Conservation (phyloP, 2,329 filamentous ascomycete species). For the Sordariomycetes sp. region DNA sequence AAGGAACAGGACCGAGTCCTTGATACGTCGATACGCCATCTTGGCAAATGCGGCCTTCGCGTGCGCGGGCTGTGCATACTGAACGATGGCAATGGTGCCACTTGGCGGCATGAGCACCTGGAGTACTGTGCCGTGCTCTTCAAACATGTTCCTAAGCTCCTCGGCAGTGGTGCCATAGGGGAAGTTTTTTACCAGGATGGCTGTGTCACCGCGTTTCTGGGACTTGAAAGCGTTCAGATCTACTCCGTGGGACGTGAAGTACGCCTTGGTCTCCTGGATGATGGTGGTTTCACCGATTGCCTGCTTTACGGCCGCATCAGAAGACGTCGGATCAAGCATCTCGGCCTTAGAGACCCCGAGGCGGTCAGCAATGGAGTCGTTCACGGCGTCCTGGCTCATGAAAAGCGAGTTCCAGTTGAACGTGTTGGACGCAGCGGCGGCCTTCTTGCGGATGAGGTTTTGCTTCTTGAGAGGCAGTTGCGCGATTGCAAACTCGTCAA, state of each 20-base stretch:
- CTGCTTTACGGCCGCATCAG: slow-evolving; percentile 90
- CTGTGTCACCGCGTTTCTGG: slow-evolving; percentile 69
- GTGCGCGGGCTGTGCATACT: slow-evolving; percentile 68
- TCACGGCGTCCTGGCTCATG: slow-evolving; percentile 93
- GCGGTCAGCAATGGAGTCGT: slow-evolving; percentile 74
- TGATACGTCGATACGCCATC: slow-evolving; percentile 80
- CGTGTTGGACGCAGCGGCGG: slow-evolving; percentile 60
- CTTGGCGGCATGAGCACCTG: slow-evolving; percentile 84
- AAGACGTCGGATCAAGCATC: slow-evolving; percentile 85
- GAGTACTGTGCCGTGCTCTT: slow-evolving; percentile 70
- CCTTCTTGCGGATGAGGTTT: slow-evolving; percentile 74
- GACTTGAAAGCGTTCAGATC: slow-evolving; percentile 87
- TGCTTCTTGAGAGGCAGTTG: slow-evolving; percentile 93
- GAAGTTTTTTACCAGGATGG: slow-evolving; percentile 91
- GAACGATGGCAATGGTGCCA: slow-evolving; percentile 86
- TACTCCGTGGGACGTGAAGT: slow-evolving; percentile 77
- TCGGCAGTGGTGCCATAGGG: slow-evolving; percentile 68
- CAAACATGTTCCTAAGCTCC: slow-evolving; percentile 69
- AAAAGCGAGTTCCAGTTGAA: slow-evolving; percentile 99
- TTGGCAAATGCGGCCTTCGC: slow-evolving; percentile 74
- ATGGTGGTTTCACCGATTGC: slow-evolving; percentile 92
- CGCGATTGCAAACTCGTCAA: slow-evolving; percentile 82
- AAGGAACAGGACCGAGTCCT: slow-evolving; percentile 81
- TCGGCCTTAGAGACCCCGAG: slow-evolving; percentile 86
- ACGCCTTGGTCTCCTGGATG: slow-evolving; percentile 91